phyloP scores from a whole-genome alignment of 495 filamentous ascomycete species.

The Filosporella fistucella region DNA sequence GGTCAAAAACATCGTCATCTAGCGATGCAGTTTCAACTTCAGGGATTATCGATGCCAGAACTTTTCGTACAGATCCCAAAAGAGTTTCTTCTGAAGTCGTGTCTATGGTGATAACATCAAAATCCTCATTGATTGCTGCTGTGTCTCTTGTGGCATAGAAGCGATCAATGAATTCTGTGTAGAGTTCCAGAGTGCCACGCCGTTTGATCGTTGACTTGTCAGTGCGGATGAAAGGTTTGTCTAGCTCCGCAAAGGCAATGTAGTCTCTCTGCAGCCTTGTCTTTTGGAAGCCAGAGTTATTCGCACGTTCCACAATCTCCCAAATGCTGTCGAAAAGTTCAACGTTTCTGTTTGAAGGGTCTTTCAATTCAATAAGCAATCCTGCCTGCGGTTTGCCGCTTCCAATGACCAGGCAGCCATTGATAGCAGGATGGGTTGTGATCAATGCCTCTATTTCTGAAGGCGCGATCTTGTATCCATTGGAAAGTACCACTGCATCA shows the following conservation, averaged over 20 bases:
- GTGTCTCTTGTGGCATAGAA: slow-evolving; percentile 21
- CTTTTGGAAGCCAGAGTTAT: slow-evolving; percentile 28
- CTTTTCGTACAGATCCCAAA: slow-evolving; percentile 5
- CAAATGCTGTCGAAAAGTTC: slow-evolving; percentile 24
- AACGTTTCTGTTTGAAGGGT: not conserved
- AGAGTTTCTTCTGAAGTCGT: slow-evolving; percentile 21
- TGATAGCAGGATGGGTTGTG: slow-evolving; percentile 36
- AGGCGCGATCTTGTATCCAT: slow-evolving; percentile 60
- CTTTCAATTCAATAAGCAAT: slow-evolving; percentile 46
- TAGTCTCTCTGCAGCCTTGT: slow-evolving; percentile 35
- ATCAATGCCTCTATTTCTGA: slow-evolving; percentile 45
- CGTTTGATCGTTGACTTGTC: slow-evolving; percentile 49
- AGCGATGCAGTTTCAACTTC: slow-evolving; percentile 16
- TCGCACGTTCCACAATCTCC: slow-evolving; percentile 32
- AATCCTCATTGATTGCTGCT: slow-evolving; percentile 6
- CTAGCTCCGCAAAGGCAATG: slow-evolving; percentile 31
- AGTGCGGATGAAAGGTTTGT: slow-evolving; percentile 47
- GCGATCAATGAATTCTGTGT: slow-evolving; percentile 32
- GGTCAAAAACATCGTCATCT: slow-evolving; percentile 24
- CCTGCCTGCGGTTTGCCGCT: slow-evolving; percentile 43
- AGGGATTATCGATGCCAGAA: slow-evolving; percentile 20
- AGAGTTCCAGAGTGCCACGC: slow-evolving; percentile 27
- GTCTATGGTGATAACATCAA: slow-evolving; percentile 9
- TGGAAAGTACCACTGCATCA: slow-evolving; percentile 57
- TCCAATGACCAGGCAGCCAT: slow-evolving; percentile 45